Evolutionary conservation across 495 filamentous ascomycete species (phyloP).

Genomic region (Lophiotrema nucula): DNA sequence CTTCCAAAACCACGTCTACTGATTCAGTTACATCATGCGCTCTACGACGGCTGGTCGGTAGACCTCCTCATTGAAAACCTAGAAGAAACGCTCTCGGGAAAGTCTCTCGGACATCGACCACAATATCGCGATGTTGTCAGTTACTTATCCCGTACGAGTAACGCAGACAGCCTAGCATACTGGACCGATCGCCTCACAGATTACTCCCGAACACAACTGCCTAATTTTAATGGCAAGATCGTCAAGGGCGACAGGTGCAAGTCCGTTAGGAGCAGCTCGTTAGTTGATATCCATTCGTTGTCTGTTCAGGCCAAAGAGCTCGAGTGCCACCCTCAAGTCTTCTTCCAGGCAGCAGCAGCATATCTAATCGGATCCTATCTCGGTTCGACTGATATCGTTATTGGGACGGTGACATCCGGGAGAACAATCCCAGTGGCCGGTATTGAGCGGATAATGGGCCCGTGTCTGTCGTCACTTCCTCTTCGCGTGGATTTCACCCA

Average conservation of each 20-base stretch:
- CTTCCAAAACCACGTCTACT: slow-evolving; percentile 42
- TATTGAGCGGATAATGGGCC: slow-evolving; percentile 70
- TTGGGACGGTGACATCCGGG: slow-evolving; percentile 76
- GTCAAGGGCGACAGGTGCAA: background rate
- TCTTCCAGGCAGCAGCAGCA: slow-evolving; percentile 69
- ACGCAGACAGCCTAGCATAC: slow-evolving; percentile 44
- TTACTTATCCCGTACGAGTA: slow-evolving; percentile 34
- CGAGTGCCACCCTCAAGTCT: slow-evolving; percentile 51
- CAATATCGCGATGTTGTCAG: slow-evolving; percentile 51
- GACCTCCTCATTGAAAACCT: slow-evolving; percentile 70
- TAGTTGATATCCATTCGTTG: background rate
- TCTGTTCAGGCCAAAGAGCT: slow-evolving; percentile 12
- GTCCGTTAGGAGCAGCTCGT: background rate
- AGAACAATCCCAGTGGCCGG: slow-evolving; percentile 62
- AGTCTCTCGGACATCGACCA: slow-evolving; percentile 43
- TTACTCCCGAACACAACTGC: slow-evolving; percentile 43
- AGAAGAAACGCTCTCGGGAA: slow-evolving; percentile 41
- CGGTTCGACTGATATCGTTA: slow-evolving; percentile 64
- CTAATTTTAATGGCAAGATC: slow-evolving; percentile 45
- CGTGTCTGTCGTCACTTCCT: slow-evolving; percentile 68
- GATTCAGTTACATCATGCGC: slow-evolving; percentile 65
- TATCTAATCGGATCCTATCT: slow-evolving; percentile 62
- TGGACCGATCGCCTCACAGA: slow-evolving; percentile 57
- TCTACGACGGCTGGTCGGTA: slow-evolving; percentile 85
- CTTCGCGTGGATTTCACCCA: slow-evolving; percentile 55